Conservation (phyloP, 179 eudicot genomes). For the Silene vulgaris region DNA sequence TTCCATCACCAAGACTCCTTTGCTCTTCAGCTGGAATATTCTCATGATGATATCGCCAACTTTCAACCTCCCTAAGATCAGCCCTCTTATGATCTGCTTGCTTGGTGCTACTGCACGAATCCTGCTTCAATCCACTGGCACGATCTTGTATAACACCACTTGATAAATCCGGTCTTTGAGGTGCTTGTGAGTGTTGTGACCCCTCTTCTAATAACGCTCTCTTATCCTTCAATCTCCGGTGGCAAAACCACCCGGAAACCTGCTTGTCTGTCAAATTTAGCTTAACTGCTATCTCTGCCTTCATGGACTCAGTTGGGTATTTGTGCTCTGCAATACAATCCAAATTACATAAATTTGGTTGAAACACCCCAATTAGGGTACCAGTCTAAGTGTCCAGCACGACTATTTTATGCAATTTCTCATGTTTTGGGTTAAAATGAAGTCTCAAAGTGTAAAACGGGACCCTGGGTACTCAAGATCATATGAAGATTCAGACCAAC, state of each 20-base stretch:
- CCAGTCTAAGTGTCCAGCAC: no score
- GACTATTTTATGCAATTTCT: no score
- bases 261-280: slow-evolving; percentile 84
- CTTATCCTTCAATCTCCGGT: slow-evolving; percentile 91
- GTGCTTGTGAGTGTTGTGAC: slow-evolving; percentile 30
- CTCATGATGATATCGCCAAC: slow-evolving; percentile 48
- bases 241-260: slow-evolving; percentile 97
- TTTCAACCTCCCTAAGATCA: slow-evolving; percentile 78
- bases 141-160: slow-evolving; percentile 78
- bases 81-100: slow-evolving; percentile 56
- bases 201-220: slow-evolving; percentile 43
- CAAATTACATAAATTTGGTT: neutral
- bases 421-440: no score
- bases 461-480: no score
- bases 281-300: slow-evolving; percentile 55
- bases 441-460: no score
- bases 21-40: slow-evolving; percentile 45
- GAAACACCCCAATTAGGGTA: neutral
- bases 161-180: slow-evolving; percentile 70
- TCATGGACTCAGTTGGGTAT: slow-evolving; percentile 74
- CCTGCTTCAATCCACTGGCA: slow-evolving; percentile 83
- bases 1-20: slow-evolving; percentile 38
- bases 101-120: slow-evolving; percentile 94
- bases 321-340: slow-evolving; percentile 59
- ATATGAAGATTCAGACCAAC: neutral